A percentile compares a stretch with the other conserved stretches of the same genome.
phyloP scores from a whole-genome alignment of 164 flowering plant genomes.

The Sedum album region DNA sequence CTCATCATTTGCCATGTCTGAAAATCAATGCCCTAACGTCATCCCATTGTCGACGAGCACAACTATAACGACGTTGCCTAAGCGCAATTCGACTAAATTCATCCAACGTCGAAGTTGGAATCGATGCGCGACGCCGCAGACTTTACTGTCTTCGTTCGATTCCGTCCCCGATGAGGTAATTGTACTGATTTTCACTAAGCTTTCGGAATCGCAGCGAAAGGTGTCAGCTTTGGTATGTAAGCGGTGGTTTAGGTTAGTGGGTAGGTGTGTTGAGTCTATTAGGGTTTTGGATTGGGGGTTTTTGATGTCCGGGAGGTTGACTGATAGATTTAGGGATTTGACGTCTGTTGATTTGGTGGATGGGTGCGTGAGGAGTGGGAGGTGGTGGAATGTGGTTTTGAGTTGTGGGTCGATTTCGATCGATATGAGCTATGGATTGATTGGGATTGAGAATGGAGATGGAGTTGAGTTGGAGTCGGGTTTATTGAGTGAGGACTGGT shows the following conservation, averaged over 20 bases:
- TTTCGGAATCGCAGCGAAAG: conserved; percentile 13
- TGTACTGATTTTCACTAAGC: conserved; percentile 15
- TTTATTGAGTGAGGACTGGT: no score
- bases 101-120: no score
- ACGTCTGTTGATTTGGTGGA: conserved; percentile 25
- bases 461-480: neutral
- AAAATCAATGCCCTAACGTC: no score
- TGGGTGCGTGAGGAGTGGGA: conserved; percentile 22
- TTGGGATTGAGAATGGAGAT: conserved; percentile 16
- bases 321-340: conserved; percentile 19
- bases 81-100: no score
- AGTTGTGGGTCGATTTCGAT: conserved; percentile 28
- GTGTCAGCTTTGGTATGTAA: conserved; percentile 21
- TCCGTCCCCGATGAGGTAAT: conserved; percentile 19
- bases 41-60: no score
- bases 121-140: no score
- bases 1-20: no score
- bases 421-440: conserved; percentile 26
- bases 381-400: conserved; percentile 27
- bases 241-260: conserved; percentile 18
- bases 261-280: conserved; percentile 12
- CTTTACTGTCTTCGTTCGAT: no score
- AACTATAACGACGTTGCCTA: no score
- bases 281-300: conserved; percentile 25
- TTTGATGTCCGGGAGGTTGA: conserved; percentile 19